A percentile compares a stretch with the other conserved stretches of the same genome.
Evolutionary conservation across 176 grass and related monocot genomes (phyloP).

Genomic region (Luzula sylvatica): DNA sequence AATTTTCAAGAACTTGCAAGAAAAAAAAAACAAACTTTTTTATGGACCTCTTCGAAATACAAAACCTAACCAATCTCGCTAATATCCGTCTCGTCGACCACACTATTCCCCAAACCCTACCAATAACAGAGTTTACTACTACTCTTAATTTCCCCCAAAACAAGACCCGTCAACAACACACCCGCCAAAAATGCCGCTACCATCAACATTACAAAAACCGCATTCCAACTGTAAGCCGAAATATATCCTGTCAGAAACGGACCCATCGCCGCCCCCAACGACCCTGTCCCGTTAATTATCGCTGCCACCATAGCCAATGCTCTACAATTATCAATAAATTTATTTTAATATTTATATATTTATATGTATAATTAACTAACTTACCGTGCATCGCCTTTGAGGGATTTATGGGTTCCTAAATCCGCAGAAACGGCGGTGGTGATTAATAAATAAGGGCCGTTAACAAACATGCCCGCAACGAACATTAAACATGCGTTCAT

Average conservation of each 20-base stretch:
- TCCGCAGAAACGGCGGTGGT: conserved; percentile 81
- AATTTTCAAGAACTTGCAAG: conserved; percentile 9
- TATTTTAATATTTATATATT: no score
- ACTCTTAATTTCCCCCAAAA: conserved; percentile 35
- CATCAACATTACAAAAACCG: conserved; percentile 73
- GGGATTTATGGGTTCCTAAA: conserved; percentile 62
- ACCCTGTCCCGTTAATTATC: conserved; percentile 77
- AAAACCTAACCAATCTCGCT: neutral
- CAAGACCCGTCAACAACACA: conserved; percentile 58
- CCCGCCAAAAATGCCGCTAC: conserved; percentile 63
- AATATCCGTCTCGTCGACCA: no score
- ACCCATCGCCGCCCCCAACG: conserved; percentile 57
- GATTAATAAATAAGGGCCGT: conserved; percentile 71
- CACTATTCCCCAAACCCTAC: neutral
- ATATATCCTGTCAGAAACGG: conserved; percentile 75
- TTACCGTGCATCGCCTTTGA: conserved; percentile 51
- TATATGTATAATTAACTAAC: no score
- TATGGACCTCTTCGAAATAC: neutral
- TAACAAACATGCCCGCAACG: conserved; percentile 66
- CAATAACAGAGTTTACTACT: conserved; percentile 15
- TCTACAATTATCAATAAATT: no score
- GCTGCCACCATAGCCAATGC: conserved; percentile 72
- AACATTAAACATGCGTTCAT: conserved; percentile 73
- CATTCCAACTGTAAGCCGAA: conserved; percentile 53
- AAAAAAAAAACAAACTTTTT: neutral